phyloP scores from a whole-genome alignment of 768 basidiomycete species.

The Saitozyma sp. region DNA sequence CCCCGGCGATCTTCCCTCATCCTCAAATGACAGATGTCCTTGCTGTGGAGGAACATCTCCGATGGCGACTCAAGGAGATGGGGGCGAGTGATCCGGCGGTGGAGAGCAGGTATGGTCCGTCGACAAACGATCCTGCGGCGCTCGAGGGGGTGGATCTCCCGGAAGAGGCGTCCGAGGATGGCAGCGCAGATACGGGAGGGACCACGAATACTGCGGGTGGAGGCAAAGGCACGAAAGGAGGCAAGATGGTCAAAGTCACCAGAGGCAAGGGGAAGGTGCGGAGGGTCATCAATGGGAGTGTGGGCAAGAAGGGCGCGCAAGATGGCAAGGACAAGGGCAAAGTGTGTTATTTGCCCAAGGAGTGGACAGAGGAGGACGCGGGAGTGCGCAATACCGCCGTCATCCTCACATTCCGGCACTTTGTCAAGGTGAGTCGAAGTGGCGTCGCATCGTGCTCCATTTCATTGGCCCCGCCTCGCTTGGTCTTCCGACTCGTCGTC shows the following conservation, averaged over 20 bases:
- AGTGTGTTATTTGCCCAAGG: slow-evolving; percentile 41
- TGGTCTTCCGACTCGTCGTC: neutral
- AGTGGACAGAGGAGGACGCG: slow-evolving; percentile 46
- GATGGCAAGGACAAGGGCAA: slow-evolving; percentile 16
- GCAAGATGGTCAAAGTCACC: slow-evolving; percentile 31
- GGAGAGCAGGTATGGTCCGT: slow-evolving; percentile 44
- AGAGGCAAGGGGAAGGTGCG: slow-evolving; percentile 36
- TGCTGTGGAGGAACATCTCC: slow-evolving; percentile 51
- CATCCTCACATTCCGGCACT: slow-evolving; percentile 50
- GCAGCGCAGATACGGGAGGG: neutral
- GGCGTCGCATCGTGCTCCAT: too few species aligned
- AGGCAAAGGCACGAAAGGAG: neutral
- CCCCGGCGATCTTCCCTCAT: slow-evolving; percentile 43
- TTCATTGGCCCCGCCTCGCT: too few species aligned
- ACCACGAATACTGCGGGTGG: slow-evolving; percentile 1
- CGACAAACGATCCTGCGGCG: slow-evolving; percentile 33
- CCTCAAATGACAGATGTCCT: slow-evolving; percentile 53
- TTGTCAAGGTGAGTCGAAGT: slow-evolving; percentile 46
- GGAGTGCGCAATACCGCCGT: slow-evolving; percentile 48
- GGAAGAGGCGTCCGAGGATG: slow-evolving; percentile 11
- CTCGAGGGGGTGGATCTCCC: slow-evolving; percentile 38
- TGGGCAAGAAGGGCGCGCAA: slow-evolving; percentile 16
- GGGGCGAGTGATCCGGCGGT: slow-evolving; percentile 48
- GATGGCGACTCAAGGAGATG: slow-evolving; percentile 52
- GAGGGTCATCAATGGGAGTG: slow-evolving; percentile 30